These are phyloP conservation scores for Sporothrix curviconia DNA, from an alignment of 2,329 filamentous ascomycete genomes.

Conservation along the genomic window DNA sequence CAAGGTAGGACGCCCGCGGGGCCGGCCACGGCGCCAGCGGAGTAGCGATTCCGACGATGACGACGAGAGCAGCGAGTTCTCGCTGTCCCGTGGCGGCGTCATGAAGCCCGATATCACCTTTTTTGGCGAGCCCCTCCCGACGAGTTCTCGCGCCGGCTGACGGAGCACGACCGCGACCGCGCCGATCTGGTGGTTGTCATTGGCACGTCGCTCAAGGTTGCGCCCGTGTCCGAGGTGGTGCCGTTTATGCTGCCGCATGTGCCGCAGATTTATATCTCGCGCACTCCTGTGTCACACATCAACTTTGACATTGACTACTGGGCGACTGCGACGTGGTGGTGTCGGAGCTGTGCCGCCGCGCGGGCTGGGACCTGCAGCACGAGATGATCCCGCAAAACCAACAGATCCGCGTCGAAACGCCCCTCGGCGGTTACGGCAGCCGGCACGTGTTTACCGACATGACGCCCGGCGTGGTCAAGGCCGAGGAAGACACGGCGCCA, in stretches of 20 bases:
- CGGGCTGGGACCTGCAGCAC: conserved; percentile 74
- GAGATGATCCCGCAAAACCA: conserved; percentile 72
- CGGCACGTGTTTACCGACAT: conserved; percentile 36
- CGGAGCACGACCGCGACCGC: conserved; percentile 70
- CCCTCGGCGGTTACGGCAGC: conserved; percentile 38
- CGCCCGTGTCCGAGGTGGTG: conserved; percentile 87
- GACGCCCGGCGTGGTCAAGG: conserved; percentile 9
- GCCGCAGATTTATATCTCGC: conserved; percentile 85
- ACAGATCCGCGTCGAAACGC: conserved; percentile 47
- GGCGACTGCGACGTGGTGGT: conserved; percentile 92
- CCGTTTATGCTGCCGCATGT: conserved; percentile 70
- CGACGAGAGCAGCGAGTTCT: conserved; percentile 38
- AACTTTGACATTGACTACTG: conserved; percentile 96
- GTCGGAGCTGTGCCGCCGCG: conserved; percentile 72
- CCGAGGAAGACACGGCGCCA: neutral
- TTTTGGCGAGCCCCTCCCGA: conserved; percentile 84
- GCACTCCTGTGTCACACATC: conserved; percentile 77
- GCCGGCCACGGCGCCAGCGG: conserved; percentile 35
- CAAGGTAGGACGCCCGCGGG: conserved; percentile 29
- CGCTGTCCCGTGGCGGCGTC: conserved; percentile 47
- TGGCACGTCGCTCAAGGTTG: conserved; percentile 91
- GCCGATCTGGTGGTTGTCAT: conserved; percentile 93
- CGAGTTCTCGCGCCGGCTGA: conserved; percentile 72
- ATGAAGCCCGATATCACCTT: conserved; percentile 99
- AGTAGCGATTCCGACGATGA: conserved; percentile 32